phyloP scores from a whole-genome alignment of 257 asterid genomes.

The Solanum pinnatisectum region DNA sequence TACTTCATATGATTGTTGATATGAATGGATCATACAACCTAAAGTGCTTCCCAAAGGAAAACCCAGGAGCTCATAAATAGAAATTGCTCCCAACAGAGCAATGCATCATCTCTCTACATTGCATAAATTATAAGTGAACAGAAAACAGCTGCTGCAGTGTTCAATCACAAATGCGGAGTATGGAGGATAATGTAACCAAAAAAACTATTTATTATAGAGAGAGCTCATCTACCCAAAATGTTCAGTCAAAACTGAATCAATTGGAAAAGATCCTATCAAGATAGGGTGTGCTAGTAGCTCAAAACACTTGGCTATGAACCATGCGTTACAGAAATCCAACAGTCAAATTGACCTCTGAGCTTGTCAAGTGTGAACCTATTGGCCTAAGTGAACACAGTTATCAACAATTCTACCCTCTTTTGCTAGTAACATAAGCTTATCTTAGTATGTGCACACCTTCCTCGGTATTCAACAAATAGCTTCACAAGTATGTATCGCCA shows the following conservation, averaged over 20 bases:
- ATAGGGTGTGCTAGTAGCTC: neutral
- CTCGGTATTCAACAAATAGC: neutral
- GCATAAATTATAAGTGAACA: neutral
- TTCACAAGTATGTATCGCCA: neutral
- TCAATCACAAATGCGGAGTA: neutral
- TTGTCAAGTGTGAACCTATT: neutral
- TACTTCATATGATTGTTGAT: neutral
- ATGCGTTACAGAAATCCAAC: neutral
- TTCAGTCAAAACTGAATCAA: neutral
- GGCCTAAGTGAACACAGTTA: neutral
- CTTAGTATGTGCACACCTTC: neutral
- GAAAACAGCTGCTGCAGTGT: neutral
- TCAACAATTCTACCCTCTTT: neutral
- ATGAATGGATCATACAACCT: neutral
- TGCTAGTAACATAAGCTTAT: neutral
- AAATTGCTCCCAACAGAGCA: neutral
- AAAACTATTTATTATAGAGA: neutral
- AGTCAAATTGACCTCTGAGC: neutral
- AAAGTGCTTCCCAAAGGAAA: neutral
- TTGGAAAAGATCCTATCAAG: neutral
- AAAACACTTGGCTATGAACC: neutral
- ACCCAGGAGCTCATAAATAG: neutral
- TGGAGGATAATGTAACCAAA: neutral
- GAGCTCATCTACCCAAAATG: neutral
- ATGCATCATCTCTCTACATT: neutral